Evolutionary conservation across 148 eudicot species (phyloP).

Genomic region (Fagopyrum tataricum): DNA sequence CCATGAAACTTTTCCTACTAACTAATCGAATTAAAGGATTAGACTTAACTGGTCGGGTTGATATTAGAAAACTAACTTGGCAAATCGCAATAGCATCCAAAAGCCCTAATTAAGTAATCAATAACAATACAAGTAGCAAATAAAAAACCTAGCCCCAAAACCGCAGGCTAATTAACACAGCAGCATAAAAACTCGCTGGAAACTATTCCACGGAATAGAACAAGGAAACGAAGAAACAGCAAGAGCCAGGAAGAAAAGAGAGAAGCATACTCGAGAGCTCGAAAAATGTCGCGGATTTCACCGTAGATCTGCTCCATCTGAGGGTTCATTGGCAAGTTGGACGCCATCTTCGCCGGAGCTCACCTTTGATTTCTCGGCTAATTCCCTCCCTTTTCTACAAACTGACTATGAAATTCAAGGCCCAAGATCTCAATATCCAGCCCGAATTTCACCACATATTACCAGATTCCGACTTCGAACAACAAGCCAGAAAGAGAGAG

Average conservation of each 20-base stretch:
- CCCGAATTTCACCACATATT: slow-evolving; percentile 1
- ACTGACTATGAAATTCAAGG: neutral
- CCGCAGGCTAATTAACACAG: neutral
- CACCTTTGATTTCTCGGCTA: neutral
- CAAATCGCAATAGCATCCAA: neutral
- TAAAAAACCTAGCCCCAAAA: neutral
- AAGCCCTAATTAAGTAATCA: neutral
- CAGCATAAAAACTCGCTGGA: slow-evolving; percentile 7
- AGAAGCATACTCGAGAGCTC: slow-evolving; percentile 80
- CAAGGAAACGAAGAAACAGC: neutral
- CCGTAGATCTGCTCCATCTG: slow-evolving; percentile 99
- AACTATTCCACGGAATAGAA: neutral
- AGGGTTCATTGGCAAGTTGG: slow-evolving; percentile 69
- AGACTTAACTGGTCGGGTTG: neutral
- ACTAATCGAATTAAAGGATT: neutral
- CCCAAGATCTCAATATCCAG: slow-evolving; percentile 2
- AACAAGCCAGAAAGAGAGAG: slow-evolving; percentile 3
- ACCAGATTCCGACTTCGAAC: slow-evolving; percentile 8
- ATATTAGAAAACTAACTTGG: neutral
- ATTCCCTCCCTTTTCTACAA: neutral
- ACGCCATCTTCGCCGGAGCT: slow-evolving; percentile 41
- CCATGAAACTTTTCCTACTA: neutral
- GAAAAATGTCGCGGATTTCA: slow-evolving; percentile 87
- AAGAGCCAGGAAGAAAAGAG: neutral
- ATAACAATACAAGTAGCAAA: neutral